phyloP scores from a whole-genome alignment of 805 yeast genomes.

The Metschnikowia peoriensis region DNA sequence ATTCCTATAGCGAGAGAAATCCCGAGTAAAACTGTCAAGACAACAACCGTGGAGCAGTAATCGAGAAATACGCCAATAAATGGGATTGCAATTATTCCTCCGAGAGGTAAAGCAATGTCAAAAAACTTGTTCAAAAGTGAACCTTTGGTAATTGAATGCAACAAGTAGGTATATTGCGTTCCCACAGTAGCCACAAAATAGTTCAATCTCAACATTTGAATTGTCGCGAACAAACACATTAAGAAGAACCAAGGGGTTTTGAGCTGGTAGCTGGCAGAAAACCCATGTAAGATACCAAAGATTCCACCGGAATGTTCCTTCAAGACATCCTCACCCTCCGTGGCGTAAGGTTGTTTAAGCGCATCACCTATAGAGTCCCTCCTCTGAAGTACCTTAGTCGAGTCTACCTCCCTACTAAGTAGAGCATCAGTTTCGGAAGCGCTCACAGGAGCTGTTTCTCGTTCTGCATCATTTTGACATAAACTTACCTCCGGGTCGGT shows the following conservation, averaged over 20 bases:
- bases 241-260: slow-evolving; percentile 52
- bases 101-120: slow-evolving; percentile 55
- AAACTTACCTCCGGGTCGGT: slow-evolving; percentile 29
- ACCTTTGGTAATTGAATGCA: slow-evolving; percentile 39
- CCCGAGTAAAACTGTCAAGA: slow-evolving; percentile 37
- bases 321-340: slow-evolving; percentile 44
- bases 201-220: slow-evolving; percentile 56
- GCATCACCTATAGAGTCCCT: slow-evolving; percentile 59
- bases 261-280: slow-evolving; percentile 48
- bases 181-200: slow-evolving; percentile 59
- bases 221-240: slow-evolving; percentile 50
- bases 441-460: background rate
- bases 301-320: slow-evolving; percentile 42
- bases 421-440: slow-evolving; percentile 26
- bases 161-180: slow-evolving; percentile 50
- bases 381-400: slow-evolving; percentile 21
- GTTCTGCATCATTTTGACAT: slow-evolving; percentile 24
- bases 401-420: slow-evolving; percentile 13
- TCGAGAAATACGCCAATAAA: slow-evolving; percentile 53
- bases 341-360: slow-evolving; percentile 50
- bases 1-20: slow-evolving; percentile 48
- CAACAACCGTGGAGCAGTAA: slow-evolving; percentile 45
- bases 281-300: slow-evolving; percentile 55
- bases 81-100: slow-evolving; percentile 55
- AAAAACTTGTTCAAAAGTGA: slow-evolving; percentile 45